Evolutionary conservation across 805 yeast species (phyloP).

Genomic region (Candida krabiensis): DNA sequence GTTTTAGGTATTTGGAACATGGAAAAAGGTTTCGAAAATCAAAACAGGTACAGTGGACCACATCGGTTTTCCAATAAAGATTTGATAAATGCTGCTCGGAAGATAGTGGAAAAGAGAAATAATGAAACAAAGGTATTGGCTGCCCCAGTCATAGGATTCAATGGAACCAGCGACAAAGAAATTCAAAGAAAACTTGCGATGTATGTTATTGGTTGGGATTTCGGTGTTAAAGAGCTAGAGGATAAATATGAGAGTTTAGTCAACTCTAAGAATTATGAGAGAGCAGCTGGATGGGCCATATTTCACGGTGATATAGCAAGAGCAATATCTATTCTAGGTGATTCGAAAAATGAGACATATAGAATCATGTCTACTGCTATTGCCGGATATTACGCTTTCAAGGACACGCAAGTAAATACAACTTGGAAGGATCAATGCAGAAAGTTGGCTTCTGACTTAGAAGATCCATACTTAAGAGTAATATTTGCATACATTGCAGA

Average conservation of each 20-base stretch:
- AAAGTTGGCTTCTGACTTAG: constrained; percentile 80
- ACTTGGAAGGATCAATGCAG: constrained; percentile 95
- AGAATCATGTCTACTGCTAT: constrained; percentile 89
- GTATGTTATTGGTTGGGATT: constrained; percentile 89
- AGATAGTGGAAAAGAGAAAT: constrained; percentile 43
- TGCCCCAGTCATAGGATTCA: constrained; percentile 39
- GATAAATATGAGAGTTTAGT: constrained; percentile 60
- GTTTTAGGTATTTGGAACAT: constrained; percentile 91
- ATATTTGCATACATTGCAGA: constrained; percentile 93
- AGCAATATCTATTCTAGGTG: constrained; percentile 76
- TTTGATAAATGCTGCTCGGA: constrained; percentile 49
- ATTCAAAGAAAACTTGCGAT: constrained; percentile 76
- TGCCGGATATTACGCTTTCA: constrained; percentile 80
- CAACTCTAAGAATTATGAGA: constrained; percentile 61
- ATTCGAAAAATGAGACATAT: constrained; percentile 69
- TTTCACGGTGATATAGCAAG: constrained; percentile 84
- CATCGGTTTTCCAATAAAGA: constrained; percentile 37
- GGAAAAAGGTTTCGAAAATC: constrained; percentile 48
- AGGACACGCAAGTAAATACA: constrained; percentile 56
- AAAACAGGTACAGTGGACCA: constrained; percentile 44
- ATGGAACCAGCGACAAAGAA: constrained; percentile 48
- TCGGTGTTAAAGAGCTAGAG: constrained; percentile 73
- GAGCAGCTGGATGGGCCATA: constrained; percentile 98
- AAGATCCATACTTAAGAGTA: constrained; percentile 85
- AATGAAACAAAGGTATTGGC: constrained; percentile 50